A percentile compares a stretch with the other conserved stretches of the same genome.
Conservation (phyloP, 768 basidiomycete species). For the Boletus subcaerulescens region DNA sequence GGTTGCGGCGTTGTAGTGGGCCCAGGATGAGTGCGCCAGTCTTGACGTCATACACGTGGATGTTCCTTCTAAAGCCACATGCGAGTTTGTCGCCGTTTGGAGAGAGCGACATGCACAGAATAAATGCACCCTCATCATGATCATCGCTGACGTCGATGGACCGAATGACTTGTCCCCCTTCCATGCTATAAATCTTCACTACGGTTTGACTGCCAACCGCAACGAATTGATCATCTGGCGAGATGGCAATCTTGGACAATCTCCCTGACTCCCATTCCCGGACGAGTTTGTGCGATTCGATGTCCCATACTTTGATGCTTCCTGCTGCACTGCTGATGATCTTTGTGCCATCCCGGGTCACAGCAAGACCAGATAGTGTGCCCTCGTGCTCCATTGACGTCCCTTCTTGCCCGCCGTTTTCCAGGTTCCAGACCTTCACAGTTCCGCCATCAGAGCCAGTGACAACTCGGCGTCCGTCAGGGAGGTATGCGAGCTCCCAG, state of each 20-base stretch:
- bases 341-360: background rate
- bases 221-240: too few relatives aligned
- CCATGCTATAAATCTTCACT: too few relatives aligned
- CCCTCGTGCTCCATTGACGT: background rate
- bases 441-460: background rate
- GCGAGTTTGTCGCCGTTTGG: too few relatives aligned
- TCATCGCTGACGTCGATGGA: too few relatives aligned
- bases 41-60: background rate
- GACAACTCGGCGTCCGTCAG: background rate
- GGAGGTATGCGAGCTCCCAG: background rate
- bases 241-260: too few relatives aligned
- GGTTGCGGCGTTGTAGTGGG: background rate
- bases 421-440: background rate
- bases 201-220: too few relatives aligned
- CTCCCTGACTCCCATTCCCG: too few relatives aligned
- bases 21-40: background rate
- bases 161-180: too few relatives aligned
- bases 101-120: too few relatives aligned
- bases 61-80: background rate
- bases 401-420: background rate
- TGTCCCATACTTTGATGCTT: too few relatives aligned
- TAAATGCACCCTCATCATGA: too few relatives aligned
- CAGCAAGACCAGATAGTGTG: background rate
- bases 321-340: background rate
- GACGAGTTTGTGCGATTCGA: too few relatives aligned